These are phyloP conservation scores for Sphaerulina vaccinii DNA, from an alignment of 2,329 filamentous ascomycete species.

Conservation along the genomic window DNA sequence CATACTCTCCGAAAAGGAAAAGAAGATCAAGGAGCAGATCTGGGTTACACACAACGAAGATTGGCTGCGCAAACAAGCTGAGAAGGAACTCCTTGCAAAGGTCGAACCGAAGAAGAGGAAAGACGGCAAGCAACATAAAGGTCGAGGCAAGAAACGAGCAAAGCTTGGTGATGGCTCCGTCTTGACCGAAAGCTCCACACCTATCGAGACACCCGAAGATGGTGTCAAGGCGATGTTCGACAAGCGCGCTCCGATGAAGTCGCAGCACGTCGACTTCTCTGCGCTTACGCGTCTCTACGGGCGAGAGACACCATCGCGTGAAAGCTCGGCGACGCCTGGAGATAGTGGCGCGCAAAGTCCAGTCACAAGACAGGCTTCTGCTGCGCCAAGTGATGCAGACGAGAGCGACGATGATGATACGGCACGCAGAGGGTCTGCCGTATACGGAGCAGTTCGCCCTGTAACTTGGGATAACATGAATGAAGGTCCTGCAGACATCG, in stretches of 20 bases:
- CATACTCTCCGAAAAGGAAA: conserved; percentile 69
- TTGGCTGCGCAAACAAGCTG: conserved; percentile 83
- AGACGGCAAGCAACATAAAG: conserved; percentile 38
- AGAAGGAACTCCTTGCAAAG: conserved; percentile 75
- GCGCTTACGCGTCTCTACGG: conserved; percentile 44
- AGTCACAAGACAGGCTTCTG: conserved; percentile 8
- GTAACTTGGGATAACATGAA: conserved; percentile 12
- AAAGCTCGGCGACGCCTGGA: conserved; percentile 20
- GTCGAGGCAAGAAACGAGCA: conserved; percentile 46
- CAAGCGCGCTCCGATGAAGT: conserved; percentile 44
- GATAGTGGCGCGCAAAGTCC: conserved; percentile 13
- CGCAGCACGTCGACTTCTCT: conserved; percentile 50
- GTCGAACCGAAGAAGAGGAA: conserved; percentile 40
- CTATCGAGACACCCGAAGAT: conserved; percentile 45
- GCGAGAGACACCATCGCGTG: conserved; percentile 21
- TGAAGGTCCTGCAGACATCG: conserved; percentile 18
- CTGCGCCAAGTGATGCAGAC: conserved; percentile 10
- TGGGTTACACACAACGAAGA: conserved; percentile 96
- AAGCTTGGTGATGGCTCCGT: conserved; percentile 45
- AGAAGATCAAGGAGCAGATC: conserved; percentile 79
- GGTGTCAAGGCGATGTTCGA: conserved; percentile 48
- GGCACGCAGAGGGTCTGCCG: conserved; percentile 9
- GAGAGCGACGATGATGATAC: conserved; percentile 10
- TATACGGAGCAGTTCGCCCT: conserved; percentile 8
- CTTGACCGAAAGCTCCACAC: conserved; percentile 43